Evolutionary conservation across 192 early-diverging fungal genomes (phyloP).

Genomic region (Backusella tuberculispora): DNA sequence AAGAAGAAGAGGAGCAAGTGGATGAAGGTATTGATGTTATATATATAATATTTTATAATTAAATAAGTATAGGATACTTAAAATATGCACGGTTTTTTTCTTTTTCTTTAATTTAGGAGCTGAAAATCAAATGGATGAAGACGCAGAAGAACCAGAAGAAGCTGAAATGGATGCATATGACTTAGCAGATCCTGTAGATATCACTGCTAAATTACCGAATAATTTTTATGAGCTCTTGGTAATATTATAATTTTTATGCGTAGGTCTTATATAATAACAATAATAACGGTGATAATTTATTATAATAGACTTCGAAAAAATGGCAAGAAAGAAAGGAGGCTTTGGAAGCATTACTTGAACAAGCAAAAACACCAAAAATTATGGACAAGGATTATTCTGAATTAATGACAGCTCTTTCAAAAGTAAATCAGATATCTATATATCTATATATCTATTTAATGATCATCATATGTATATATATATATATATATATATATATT

Average conservation of each 20-base stretch:
- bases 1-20: slow-evolving; percentile 46
- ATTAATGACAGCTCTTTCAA: slow-evolving; percentile 79
- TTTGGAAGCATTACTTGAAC: slow-evolving; percentile 71
- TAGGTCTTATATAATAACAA: not conserved
- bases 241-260: not conserved
- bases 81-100: not conserved
- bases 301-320: slow-evolving; percentile 68
- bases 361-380: slow-evolving; percentile 76
- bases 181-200: slow-evolving; percentile 87
- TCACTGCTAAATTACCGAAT: slow-evolving; percentile 83
- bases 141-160: slow-evolving; percentile 55
- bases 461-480: not conserved
- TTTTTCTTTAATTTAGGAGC: slow-evolving; percentile 12
- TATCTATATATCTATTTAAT: not conserved
- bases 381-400: slow-evolving; percentile 80
- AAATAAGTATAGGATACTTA: not conserved
- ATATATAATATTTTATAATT: not conserved
- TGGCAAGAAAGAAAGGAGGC: slow-evolving; percentile 98
- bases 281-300: slow-evolving; percentile 1
- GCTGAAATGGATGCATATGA: slow-evolving; percentile 78
- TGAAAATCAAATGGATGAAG: slow-evolving; percentile 35
- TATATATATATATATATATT: not conserved
- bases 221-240: slow-evolving; percentile 80
- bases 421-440: slow-evolving; percentile 49
- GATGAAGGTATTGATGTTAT: slow-evolving; percentile 25